Evolutionary conservation across 139 green algal species (phyloP).

Genomic region (Microglena sp.): DNA sequence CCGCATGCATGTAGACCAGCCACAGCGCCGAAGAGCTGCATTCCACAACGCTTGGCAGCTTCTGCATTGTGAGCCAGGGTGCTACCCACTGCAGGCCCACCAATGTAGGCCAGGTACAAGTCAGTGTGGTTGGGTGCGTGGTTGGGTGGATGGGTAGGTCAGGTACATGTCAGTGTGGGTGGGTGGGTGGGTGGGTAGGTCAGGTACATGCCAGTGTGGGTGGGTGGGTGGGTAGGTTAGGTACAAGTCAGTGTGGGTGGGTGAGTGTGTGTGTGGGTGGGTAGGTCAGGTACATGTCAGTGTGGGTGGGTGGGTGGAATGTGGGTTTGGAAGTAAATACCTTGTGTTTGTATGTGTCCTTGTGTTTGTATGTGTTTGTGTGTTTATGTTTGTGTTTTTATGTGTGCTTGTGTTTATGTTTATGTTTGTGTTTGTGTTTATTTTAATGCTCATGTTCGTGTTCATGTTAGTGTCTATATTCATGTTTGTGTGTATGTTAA

Average conservation of each 20-base stretch:
- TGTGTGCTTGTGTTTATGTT: slow-evolving; percentile 5
- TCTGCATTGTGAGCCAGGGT: slow-evolving; percentile 45
- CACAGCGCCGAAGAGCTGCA: slow-evolving; percentile 40
- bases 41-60: slow-evolving; percentile 15
- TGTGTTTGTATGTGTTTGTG: neutral
- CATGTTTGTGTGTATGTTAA: slow-evolving; percentile 6
- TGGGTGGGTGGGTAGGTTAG: slow-evolving; percentile 27
- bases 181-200: slow-evolving; percentile 47
- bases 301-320: neutral
- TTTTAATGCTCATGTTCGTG: neutral
- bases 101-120: neutral
- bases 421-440: neutral
- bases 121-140: neutral
- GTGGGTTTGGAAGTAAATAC: neutral
- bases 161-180: slow-evolving; percentile 29
- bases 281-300: neutral
- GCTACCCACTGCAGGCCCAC: slow-evolving; percentile 25
- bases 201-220: slow-evolving; percentile 24
- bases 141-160: neutral
- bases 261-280: neutral
- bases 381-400: slow-evolving; percentile 4
- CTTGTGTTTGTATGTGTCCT: neutral
- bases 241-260: slow-evolving; percentile 25
- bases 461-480: neutral
- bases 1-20: slow-evolving; percentile 39